These are phyloP conservation scores for Kodamaea fukazawae DNA, from an alignment of 805 yeast species.

Conservation along the genomic window DNA sequence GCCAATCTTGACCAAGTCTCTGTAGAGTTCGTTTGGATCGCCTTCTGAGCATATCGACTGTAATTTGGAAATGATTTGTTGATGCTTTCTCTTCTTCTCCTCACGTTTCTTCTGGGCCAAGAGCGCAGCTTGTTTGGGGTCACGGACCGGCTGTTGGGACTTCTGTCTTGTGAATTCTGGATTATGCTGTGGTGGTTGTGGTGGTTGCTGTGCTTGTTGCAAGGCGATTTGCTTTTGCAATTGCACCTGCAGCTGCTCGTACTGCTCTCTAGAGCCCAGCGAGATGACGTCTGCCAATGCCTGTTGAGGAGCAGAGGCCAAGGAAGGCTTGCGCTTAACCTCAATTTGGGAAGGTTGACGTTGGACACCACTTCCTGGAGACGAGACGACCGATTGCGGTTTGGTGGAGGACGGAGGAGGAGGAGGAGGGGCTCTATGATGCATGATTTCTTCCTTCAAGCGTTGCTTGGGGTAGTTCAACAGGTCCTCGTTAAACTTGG, in stretches of 20 bases:
- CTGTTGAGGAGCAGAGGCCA: conserved; percentile 20
- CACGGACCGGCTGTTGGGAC: conserved; percentile 43
- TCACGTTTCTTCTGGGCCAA: conserved; percentile 69
- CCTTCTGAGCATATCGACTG: conserved; percentile 77
- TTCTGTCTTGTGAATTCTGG: conserved; percentile 10
- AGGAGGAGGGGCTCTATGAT: conserved; percentile 44
- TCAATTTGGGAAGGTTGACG: not conserved
- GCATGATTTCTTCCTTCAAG: conserved; percentile 24
- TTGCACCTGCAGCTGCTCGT: conserved; percentile 12
- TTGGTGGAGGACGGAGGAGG: conserved; percentile 25
- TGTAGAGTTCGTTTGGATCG: conserved; percentile 73
- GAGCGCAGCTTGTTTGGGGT: conserved; percentile 53
- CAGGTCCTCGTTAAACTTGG: conserved; percentile 23
- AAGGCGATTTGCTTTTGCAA: conserved; percentile 7
- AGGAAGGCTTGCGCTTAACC: not conserved
- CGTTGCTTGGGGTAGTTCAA: conserved; percentile 19
- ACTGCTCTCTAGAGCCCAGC: conserved; percentile 10
- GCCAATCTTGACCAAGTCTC: conserved; percentile 78
- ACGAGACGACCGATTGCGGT: not conserved
- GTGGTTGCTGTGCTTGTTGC: conserved; percentile 8
- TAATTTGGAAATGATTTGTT: conserved; percentile 67
- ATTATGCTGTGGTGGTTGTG: conserved; percentile 14
- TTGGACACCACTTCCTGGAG: conserved; percentile 1
- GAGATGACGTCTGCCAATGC: conserved; percentile 18
- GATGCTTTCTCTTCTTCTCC: conserved; percentile 69